Evolutionary conservation across 345 rosid genomes (phyloP).

Genomic region (Lagerstroemia speciosa): DNA sequence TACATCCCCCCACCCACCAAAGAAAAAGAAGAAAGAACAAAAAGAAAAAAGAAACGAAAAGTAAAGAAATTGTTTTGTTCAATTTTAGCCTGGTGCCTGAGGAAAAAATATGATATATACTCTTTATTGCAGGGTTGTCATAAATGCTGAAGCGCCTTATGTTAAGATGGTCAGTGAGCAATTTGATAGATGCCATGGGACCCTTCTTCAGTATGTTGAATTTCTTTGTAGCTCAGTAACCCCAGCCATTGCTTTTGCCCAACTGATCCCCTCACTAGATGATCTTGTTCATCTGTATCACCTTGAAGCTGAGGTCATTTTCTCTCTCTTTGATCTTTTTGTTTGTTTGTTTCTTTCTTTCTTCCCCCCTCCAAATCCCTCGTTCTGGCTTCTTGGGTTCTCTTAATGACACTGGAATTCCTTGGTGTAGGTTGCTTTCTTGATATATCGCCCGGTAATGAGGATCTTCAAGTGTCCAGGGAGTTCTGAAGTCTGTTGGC

Average conservation of each 20-base stretch:
- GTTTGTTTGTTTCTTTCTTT: neutral
- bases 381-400: too few relatives aligned
- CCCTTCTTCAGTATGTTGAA: slow-evolving; percentile 97
- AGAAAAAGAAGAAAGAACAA: too few relatives aligned
- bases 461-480: slow-evolving; percentile 79
- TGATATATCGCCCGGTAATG: slow-evolving; percentile 95
- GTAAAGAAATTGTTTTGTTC: neutral
- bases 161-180: slow-evolving; percentile 99
- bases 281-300: slow-evolving; percentile 86
- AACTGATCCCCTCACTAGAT: slow-evolving; percentile 71
- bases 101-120: neutral
- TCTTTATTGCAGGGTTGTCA: slow-evolving; percentile 65
- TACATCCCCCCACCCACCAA: too few relatives aligned
- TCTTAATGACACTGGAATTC: neutral
- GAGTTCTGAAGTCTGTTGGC: slow-evolving; percentile 74
- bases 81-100: neutral
- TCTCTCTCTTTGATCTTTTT: slow-evolving; percentile 19
- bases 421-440: slow-evolving; percentile 68
- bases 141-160: slow-evolving; percentile 88
- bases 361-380: too few relatives aligned
- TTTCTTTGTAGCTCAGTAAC: slow-evolving; percentile 78
- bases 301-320: slow-evolving; percentile 88
- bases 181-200: slow-evolving; percentile 96
- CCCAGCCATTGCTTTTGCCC: slow-evolving; percentile 70
- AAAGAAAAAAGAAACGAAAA: too few relatives aligned